These are phyloP conservation scores for Daldinia bambusicola DNA, from an alignment of 495 filamentous ascomycete genomes.

Conservation along the genomic window DNA sequence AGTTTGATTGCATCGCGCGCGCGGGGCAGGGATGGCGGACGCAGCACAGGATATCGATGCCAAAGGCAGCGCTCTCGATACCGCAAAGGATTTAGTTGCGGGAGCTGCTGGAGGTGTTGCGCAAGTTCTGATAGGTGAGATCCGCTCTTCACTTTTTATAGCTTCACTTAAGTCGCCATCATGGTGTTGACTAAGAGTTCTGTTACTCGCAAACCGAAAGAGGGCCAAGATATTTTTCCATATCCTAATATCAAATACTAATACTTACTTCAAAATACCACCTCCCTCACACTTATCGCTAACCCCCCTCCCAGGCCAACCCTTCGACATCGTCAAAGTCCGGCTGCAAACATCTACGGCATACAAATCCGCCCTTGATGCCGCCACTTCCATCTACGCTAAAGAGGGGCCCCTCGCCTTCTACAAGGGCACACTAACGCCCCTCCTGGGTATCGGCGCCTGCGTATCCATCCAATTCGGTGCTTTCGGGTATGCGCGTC, in stretches of 20 bases:
- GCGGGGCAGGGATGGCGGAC: constrained; percentile 53
- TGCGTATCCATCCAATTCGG: constrained; percentile 98
- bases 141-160: no score
- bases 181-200: neutral
- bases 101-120: constrained; percentile 93
- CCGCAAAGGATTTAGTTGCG: constrained; percentile 91
- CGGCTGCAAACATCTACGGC: constrained; percentile 87
- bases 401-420: constrained; percentile 91
- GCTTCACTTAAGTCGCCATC: no score
- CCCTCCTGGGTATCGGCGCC: constrained; percentile 93
- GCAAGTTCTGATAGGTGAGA: constrained; percentile 90
- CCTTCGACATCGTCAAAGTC: constrained; percentile 99
- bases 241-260: neutral
- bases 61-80: constrained; percentile 56
- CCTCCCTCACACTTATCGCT: neutral
- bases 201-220: neutral
- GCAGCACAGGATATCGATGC: constrained; percentile 53
- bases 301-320: constrained; percentile 74
- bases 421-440: constrained; percentile 99
- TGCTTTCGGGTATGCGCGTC: constrained; percentile 91
- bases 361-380: constrained; percentile 81
- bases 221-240: neutral
- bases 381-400: constrained; percentile 82
- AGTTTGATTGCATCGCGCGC: neutral
- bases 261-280: neutral